Percentiles rank a stretch among this genome's conserved stretches.
Conservation (phyloP, 306 rosid genomes). For the Castanea mollissima region DNA sequence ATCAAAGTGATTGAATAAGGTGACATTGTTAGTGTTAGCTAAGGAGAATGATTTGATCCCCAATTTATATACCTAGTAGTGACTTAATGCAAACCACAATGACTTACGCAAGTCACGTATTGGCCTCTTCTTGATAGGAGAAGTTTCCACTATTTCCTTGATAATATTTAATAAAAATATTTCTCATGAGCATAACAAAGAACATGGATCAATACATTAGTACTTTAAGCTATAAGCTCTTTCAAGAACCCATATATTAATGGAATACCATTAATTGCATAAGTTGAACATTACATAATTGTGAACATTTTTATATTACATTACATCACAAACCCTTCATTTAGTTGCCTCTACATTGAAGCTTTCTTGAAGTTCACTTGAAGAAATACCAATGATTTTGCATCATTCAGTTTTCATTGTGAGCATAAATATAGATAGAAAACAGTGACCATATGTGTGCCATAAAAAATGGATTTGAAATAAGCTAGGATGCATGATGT, state of each 20-base stretch:
- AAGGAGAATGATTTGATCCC: background rate
- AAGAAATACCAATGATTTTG: conserved; percentile 75
- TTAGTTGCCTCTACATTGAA: conserved; percentile 84
- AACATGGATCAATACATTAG: no score
- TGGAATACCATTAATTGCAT: no score
- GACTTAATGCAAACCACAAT: background rate
- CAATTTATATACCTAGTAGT: background rate
- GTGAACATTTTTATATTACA: no score
- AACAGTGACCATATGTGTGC: background rate
- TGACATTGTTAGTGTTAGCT: no score
- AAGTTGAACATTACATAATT: no score
- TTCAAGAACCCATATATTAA: no score
- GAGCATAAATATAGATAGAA: conserved; percentile 29
- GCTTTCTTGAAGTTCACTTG: conserved; percentile 77
- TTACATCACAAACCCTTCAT: background rate
- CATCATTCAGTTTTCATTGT: conserved; percentile 28
- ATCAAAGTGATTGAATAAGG: no score
- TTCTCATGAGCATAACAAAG: no score
- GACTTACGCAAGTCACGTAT: no score
- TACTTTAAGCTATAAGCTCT: no score
- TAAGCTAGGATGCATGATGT: conserved; percentile 4
- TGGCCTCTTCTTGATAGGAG: background rate
- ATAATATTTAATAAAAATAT: background rate
- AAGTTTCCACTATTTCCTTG: background rate
- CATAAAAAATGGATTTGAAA: conserved; percentile 5